These are phyloP conservation scores for Mariannaea elegans DNA, from an alignment of 2,329 filamentous ascomycete genomes.

Conservation along the genomic window DNA sequence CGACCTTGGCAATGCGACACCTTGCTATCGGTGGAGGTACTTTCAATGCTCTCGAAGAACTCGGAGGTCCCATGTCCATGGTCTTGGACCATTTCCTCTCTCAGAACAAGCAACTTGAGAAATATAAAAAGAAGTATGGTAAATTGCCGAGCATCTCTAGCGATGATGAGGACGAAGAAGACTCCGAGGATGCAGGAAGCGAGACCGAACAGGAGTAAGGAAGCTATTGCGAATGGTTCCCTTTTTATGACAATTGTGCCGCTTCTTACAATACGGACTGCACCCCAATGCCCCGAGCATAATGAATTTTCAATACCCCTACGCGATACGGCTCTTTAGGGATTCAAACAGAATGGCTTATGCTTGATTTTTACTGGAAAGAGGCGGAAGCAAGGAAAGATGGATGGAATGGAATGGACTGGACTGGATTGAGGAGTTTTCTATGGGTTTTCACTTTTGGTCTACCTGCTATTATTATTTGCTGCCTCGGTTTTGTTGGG, in stretches of 20 bases:
- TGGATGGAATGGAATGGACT: constrained; percentile 6
- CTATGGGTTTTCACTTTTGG: constrained; percentile 1
- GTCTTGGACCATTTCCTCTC: constrained; percentile 70
- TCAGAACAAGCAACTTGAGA: constrained; percentile 71
- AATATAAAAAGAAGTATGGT: constrained; percentile 65
- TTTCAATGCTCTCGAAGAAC: constrained; percentile 71
- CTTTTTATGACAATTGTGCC: not conserved
- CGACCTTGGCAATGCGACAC: constrained; percentile 81
- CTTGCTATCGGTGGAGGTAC: constrained; percentile 74
- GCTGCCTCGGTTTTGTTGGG: constrained; percentile 14
- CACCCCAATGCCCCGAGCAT: constrained; percentile 25
- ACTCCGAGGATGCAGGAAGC: constrained; percentile 34
- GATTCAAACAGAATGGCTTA: constrained; percentile 25
- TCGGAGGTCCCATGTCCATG: constrained; percentile 80
- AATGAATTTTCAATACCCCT: constrained; percentile 26
- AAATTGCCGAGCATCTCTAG: constrained; percentile 45
- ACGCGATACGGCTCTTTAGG: constrained; percentile 26
- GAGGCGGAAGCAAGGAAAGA: not conserved
- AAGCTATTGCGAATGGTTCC: not conserved
- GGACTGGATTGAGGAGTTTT: constrained; percentile 13
- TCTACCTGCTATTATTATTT: constrained; percentile 18
- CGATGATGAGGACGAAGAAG: constrained; percentile 38
- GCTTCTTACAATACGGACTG: not conserved
- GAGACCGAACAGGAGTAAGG: constrained; percentile 41
- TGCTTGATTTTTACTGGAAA: constrained; percentile 1